Evolutionary conservation across 1,284 basidiomycete species (phyloP).

Genomic region (Pyrrhoderma lamaoense): DNA sequence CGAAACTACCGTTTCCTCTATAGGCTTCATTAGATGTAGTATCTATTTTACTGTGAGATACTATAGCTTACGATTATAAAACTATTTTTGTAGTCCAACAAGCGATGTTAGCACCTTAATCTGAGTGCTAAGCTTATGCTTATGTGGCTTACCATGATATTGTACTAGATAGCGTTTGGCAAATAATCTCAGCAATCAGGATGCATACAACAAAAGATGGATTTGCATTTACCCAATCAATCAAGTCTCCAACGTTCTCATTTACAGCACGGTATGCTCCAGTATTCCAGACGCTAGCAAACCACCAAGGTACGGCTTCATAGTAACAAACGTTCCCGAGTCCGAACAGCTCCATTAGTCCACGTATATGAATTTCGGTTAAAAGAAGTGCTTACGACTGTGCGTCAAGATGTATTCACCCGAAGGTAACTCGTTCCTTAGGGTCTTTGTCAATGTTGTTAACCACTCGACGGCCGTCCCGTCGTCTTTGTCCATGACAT

Average conservation of each 20-base stretch:
- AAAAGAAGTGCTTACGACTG: slow-evolving; percentile 19
- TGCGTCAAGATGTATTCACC: slow-evolving; percentile 21
- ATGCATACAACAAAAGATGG: not conserved
- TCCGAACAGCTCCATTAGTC: not conserved
- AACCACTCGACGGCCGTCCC: slow-evolving; percentile 21
- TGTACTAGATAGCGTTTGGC: not conserved
- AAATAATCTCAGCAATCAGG: not conserved
- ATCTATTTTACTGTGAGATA: not conserved
- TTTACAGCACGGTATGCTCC: slow-evolving; percentile 20
- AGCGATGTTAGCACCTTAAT: too few species aligned
- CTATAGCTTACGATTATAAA: slow-evolving; percentile 9
- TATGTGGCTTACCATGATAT: not conserved
- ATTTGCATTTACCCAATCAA: slow-evolving; percentile 21
- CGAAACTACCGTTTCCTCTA: slow-evolving; percentile 17
- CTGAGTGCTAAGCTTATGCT: too few species aligned
- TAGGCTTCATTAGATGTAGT: slow-evolving; percentile 1
- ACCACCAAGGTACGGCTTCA: slow-evolving; percentile 19
- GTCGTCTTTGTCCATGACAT: slow-evolving; percentile 22
- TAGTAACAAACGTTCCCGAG: too few species aligned
- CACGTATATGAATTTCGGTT: not conserved
- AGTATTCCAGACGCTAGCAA: slow-evolving; percentile 9
- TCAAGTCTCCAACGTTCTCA: slow-evolving; percentile 19
- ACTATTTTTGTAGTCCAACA: not conserved
- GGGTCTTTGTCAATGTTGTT: slow-evolving; percentile 21
- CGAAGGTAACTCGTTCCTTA: slow-evolving; percentile 21